These are phyloP conservation scores for Brassica incana DNA, from an alignment of 345 rosid species.

Conservation along the genomic window DNA sequence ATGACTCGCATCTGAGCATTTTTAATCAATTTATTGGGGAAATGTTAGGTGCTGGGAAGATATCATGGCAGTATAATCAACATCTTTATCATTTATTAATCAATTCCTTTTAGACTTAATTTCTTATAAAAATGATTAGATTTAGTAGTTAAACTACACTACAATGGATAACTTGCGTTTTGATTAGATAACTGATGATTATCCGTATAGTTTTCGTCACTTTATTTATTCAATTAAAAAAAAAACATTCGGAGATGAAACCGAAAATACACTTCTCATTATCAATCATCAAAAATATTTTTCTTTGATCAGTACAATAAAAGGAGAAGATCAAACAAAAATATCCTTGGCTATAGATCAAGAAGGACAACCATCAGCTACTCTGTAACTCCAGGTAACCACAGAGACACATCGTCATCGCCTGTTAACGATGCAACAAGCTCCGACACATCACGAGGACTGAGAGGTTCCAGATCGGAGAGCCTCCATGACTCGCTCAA, in stretches of 20 bases:
- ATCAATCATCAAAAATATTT: not conserved
- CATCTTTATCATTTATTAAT: not conserved
- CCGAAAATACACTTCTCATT: not conserved
- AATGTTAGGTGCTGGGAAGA: constrained; percentile 1
- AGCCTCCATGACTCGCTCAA: constrained; percentile 67
- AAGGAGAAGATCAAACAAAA: constrained; percentile 19
- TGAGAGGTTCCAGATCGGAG: constrained; percentile 56
- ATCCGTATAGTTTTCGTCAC: not conserved
- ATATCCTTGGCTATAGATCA: not conserved
- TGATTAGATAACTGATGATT: not conserved
- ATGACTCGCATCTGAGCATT: not conserved
- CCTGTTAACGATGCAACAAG: not conserved
- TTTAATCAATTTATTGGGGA: not conserved
- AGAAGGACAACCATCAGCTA: not conserved
- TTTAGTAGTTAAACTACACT: not conserved
- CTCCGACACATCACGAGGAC: not conserved
- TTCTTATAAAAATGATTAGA: not conserved
- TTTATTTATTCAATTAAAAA: no score
- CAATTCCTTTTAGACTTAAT: not conserved
- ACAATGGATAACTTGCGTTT: not conserved
- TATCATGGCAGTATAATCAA: not conserved
- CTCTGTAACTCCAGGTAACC: constrained; percentile 28
- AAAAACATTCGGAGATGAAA: not conserved
- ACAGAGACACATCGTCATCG: constrained; percentile 24
- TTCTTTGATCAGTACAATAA: constrained; percentile 13